Evolutionary conservation across 768 basidiomycete species (phyloP), one percentile per base, ranked within the genome.

Genomic region (Hebeloma cylindrosporum): DNA sequence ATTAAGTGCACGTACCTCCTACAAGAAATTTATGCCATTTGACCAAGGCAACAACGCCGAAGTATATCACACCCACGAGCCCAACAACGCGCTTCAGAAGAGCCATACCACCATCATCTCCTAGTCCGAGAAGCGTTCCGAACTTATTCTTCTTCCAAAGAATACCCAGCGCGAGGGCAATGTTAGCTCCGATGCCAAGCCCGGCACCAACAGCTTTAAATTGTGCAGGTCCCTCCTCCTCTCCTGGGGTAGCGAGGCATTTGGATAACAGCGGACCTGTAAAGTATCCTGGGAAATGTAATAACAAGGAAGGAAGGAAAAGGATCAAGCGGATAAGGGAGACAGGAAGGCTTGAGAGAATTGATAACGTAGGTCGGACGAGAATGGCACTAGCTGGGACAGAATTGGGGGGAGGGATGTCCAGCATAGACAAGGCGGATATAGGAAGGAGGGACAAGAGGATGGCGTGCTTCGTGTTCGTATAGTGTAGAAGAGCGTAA

Each of bases 221-320:
- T 62, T 88, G 84, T n/a, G 85, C 83, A 37, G 75, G 65, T 22
- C 77, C 74, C 56, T 87, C 85, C 56, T 84, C 74, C 57, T 87
- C 84, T 25, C 77, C 74, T 10, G 66, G 57, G 0, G 57, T 58
- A 7, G 71, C 70, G 20, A 85, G 53, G 35, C 70, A 52, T 32
- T 66, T 69, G 27, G 71, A 70, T 13, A 67, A 63, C n/a, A 79
- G 56, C 9, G 50, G 42, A 17, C 76, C 77, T 14, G 75, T 59
- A 31, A 78, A 51, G 62, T 87, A 88, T 5, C 76, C 74, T 1
- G 85, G 84, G 7, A 82, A 51, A 23, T 78, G 75, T 17, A 82
- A 41, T 23, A 85, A 42, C 40, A 85, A 66, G 7, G 67, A 56
- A 0, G 75, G 74, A 3, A 70, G 32, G 51, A 74, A 77, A 0